A percentile compares a stretch with the other conserved stretches of the same genome.
Evolutionary conservation across 1,284 basidiomycete species (phyloP).

Genomic region (Moniliella sp.): DNA sequence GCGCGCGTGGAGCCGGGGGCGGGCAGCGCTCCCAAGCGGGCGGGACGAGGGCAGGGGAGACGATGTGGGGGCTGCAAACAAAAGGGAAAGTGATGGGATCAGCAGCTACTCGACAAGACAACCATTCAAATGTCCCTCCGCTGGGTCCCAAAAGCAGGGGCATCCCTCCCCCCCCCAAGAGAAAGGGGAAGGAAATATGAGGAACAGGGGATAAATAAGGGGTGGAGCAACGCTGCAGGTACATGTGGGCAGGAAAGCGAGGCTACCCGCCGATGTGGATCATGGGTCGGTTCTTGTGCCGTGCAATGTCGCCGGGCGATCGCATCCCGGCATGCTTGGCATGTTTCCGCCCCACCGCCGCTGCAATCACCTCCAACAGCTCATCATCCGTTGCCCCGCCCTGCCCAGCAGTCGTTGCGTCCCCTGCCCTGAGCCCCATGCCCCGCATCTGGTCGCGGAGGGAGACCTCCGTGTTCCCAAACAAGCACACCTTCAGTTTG

Average conservation of each 20-base stretch:
- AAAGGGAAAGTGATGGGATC: no score
- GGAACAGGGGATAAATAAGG: not conserved
- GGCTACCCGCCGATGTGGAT: constrained; percentile 55
- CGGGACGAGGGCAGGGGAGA: no score
- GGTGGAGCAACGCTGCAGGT: no score
- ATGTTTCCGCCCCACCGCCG: constrained; percentile 52
- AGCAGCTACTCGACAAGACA: no score
- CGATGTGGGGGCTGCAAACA: no score
- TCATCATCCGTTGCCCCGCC: constrained; percentile 40
- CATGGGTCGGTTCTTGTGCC: constrained; percentile 41
- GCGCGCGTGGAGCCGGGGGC: no score
- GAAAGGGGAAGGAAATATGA: not conserved
- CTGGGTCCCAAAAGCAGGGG: not conserved
- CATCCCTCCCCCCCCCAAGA: not conserved
- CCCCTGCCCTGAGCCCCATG: constrained; percentile 5
- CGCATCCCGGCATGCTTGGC: constrained; percentile 48
- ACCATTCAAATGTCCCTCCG: no score
- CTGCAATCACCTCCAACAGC: constrained; percentile 45
- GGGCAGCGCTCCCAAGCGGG: no score
- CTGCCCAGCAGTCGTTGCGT: constrained; percentile 1
- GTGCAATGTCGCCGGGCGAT: constrained; percentile 15
- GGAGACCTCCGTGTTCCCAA: constrained; percentile 62
- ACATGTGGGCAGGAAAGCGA: not conserved
- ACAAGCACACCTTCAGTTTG: constrained; percentile 69
- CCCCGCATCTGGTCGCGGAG: constrained; percentile 51